phyloP scores from a whole-genome alignment of 768 basidiomycete species.

The Lentinula aciculospora region DNA sequence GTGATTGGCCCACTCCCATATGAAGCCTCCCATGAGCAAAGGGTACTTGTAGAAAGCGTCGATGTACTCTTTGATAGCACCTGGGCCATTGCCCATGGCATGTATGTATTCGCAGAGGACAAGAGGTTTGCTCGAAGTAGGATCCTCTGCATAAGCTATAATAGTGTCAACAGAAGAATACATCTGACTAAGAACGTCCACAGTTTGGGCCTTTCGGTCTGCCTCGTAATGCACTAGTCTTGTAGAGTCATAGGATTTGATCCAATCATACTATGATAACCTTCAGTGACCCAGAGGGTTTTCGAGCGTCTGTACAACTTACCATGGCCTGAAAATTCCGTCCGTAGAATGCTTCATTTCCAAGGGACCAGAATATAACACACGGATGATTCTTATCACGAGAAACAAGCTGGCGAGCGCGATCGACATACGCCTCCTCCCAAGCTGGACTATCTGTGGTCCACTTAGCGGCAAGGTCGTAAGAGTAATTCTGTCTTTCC shows the following conservation, averaged over 20 bases:
- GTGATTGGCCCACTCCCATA: constrained; percentile 11
- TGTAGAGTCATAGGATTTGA: constrained; percentile 7
- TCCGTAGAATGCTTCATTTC: constrained; percentile 10
- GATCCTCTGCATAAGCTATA: constrained; percentile 3
- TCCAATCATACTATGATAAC: constrained; percentile 2
- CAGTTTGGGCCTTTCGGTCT: constrained; percentile 5
- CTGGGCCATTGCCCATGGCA: constrained; percentile 11
- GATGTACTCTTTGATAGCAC: constrained; percentile 9
- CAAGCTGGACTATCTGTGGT: constrained; percentile 10
- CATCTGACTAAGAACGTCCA: constrained; percentile 8
- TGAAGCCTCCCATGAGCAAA: constrained; percentile 8
- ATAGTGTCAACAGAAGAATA: constrained; percentile 8
- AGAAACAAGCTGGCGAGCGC: constrained; percentile 6
- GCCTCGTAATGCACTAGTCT: constrained; percentile 9
- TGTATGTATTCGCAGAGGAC: constrained; percentile 9
- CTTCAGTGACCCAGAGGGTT: not conserved
- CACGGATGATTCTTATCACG: constrained; percentile 10
- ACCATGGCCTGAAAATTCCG: constrained; percentile 9
- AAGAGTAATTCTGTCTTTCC: constrained; percentile 4
- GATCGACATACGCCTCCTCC: constrained; percentile 11
- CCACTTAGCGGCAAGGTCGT: constrained; percentile 7
- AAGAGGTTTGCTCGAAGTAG: constrained; percentile 6
- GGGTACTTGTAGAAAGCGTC: constrained; percentile 10
- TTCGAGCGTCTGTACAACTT: not conserved
- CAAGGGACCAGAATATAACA: constrained; percentile 7